These are phyloP conservation scores for Anthracocystis setariae DNA, from an alignment of 1,284 basidiomycete species.

Conservation along the genomic window DNA sequence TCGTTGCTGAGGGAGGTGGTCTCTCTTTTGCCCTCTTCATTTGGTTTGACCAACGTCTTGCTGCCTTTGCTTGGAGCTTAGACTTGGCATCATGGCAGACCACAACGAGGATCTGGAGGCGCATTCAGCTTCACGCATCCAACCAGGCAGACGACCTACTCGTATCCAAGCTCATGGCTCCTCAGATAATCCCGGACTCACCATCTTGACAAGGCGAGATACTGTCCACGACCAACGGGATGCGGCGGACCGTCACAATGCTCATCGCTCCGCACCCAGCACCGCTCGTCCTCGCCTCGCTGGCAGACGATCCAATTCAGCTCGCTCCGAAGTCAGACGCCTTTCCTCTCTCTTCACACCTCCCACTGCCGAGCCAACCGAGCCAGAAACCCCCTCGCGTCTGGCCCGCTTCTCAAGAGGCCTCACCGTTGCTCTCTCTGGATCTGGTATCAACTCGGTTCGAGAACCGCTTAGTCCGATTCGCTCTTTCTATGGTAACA, in stretches of 20 bases:
- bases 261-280: conserved; percentile 27
- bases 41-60: neutral
- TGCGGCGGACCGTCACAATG: conserved; percentile 2
- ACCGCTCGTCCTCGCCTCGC: conserved; percentile 36
- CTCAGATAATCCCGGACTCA: conserved; percentile 19
- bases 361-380: conserved; percentile 5
- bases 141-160: neutral
- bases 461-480: conserved; percentile 37
- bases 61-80: neutral
- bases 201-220: conserved; percentile 21
- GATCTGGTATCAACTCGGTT: conserved; percentile 25
- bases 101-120: neutral
- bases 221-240: neutral
- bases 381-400: conserved; percentile 7
- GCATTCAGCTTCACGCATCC: conserved; percentile 3
- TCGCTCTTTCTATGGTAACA: conserved; percentile 33
- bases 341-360: conserved; percentile 42
- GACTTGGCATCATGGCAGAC: conserved; percentile 6
- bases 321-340: conserved; percentile 32
- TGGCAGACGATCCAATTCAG: conserved; percentile 34
- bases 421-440: conserved; percentile 13
- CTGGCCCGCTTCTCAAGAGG: conserved; percentile 23
- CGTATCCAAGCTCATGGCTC: neutral
- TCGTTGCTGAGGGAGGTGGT: conserved; percentile 1
- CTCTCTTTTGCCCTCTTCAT: neutral